phyloP scores from a whole-genome alignment of 2,329 filamentous ascomycete genomes.

The Trichoderma koningiopsis region DNA sequence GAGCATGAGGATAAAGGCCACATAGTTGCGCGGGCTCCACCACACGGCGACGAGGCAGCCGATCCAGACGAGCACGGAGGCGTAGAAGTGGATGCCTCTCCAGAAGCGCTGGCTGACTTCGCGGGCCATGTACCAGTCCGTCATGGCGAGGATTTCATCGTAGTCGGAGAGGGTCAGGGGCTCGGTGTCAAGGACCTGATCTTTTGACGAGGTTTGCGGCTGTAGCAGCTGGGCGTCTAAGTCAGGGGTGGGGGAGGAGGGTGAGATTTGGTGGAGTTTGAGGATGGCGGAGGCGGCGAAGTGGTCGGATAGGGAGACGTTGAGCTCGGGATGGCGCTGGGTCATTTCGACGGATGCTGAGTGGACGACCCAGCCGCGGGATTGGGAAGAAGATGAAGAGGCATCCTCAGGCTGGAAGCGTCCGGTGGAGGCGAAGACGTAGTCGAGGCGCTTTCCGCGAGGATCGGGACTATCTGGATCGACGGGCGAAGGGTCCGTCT shows the following conservation, averaged over 20 bases:
- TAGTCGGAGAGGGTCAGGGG: constrained; percentile 38
- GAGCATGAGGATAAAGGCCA: constrained; percentile 78
- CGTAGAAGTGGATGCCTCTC: constrained; percentile 73
- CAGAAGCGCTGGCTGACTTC: constrained; percentile 72
- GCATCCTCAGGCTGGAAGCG: constrained; percentile 26
- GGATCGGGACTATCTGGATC: constrained; percentile 69
- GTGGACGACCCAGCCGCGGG: constrained; percentile 66
- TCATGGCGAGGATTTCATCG: constrained; percentile 72
- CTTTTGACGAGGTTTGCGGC: constrained; percentile 27
- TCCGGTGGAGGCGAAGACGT: constrained; percentile 78
- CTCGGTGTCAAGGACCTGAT: constrained; percentile 29
- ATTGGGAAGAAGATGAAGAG: constrained; percentile 30
- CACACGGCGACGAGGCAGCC: constrained; percentile 80
- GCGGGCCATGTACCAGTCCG: constrained; percentile 67
- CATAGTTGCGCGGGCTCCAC: constrained; percentile 77
- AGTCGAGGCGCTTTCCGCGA: constrained; percentile 85
- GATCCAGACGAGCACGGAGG: constrained; percentile 66
- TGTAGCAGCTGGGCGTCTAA: constrained; percentile 40
- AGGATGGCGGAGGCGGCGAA: constrained; percentile 88
- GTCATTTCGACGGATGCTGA: constrained; percentile 76
- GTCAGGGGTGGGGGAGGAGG: constrained; percentile 29
- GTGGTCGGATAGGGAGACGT: constrained; percentile 90
- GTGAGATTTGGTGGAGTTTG: constrained; percentile 46
- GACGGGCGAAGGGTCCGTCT: constrained; percentile 59
- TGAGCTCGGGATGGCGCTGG: constrained; percentile 75